Conservation (phyloP, 2,329 filamentous ascomycete genomes). For the Phoma sp. region DNA sequence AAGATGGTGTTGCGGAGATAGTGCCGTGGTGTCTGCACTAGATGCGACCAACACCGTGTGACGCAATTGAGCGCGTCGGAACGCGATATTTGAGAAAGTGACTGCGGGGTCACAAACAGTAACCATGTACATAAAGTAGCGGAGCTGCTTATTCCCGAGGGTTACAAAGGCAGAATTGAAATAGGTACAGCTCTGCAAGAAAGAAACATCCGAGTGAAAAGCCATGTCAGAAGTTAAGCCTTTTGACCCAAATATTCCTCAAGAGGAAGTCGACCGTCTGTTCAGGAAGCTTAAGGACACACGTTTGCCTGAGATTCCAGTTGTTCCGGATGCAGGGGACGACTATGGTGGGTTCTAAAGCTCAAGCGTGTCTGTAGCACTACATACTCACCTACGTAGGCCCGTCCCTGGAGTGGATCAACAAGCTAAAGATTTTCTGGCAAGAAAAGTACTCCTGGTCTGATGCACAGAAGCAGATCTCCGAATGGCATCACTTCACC, state of each 20-base stretch:
- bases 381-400: conserved; percentile 17
- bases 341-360: conserved; percentile 37
- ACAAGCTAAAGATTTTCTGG: conserved; percentile 46
- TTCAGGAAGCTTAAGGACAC: conserved; percentile 48
- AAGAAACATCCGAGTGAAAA: no score
- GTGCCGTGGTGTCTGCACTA: conserved; percentile 8
- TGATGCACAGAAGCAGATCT: conserved; percentile 43
- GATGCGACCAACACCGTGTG: conserved; percentile 3
- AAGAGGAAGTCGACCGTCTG: conserved; percentile 46
- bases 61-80: conserved; percentile 1
- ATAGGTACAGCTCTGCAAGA: not conserved
- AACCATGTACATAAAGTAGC: not conserved
- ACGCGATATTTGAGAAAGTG: conserved; percentile 3
- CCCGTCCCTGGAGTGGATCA: conserved; percentile 43
- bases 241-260: conserved; percentile 45
- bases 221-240: conserved; percentile 36
- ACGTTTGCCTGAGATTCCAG: conserved; percentile 39
- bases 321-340: conserved; percentile 46
- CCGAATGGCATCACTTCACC: conserved; percentile 44
- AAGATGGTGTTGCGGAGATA: conserved; percentile 5
- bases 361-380: not conserved
- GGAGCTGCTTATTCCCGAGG: not conserved
- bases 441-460: conserved; percentile 45
- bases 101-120: conserved; percentile 1
- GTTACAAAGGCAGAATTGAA: not conserved